Percentiles rank a stretch among this genome's conserved stretches.
Evolutionary conservation across 768 basidiomycete genomes (phyloP).

Genomic region (Russula compacta): DNA sequence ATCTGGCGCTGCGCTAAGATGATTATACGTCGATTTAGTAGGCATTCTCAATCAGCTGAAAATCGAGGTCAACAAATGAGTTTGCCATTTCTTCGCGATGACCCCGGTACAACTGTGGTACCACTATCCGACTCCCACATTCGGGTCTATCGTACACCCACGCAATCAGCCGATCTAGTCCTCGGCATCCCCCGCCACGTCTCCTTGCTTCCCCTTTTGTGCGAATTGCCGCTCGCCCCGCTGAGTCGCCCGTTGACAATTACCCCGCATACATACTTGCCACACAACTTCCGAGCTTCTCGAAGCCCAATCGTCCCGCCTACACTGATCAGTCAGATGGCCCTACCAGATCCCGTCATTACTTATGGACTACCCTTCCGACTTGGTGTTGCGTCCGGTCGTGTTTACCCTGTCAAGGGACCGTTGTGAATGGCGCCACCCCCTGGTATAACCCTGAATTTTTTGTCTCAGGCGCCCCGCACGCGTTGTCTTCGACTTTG

Average conservation of each 20-base stretch:
- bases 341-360: slow-evolving; percentile 3
- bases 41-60: neutral
- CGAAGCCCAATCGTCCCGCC: slow-evolving; percentile 10
- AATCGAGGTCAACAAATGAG: neutral
- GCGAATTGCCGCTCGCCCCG: slow-evolving; percentile 9
- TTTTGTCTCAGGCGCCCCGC: neutral
- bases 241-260: slow-evolving; percentile 1
- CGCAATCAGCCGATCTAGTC: neutral
- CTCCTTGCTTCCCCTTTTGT: neutral
- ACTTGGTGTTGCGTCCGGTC: slow-evolving; percentile 6
- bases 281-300: slow-evolving; percentile 17
- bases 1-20: neutral
- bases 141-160: neutral
- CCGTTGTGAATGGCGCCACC: neutral
- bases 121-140: neutral
- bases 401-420: neutral
- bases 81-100: neutral
- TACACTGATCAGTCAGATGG: slow-evolving; percentile 8
- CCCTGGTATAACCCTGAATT: neutral
- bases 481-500: too few species aligned
- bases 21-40: neutral
- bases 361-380: neutral
- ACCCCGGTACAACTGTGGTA: neutral
- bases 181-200: slow-evolving; percentile 9
- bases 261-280: slow-evolving; percentile 14